Percentiles rank a stretch among this genome's conserved stretches.
Conservation (phyloP, 164 flowering plant genomes). For the Kalanchoe fedtschenkoi region DNA sequence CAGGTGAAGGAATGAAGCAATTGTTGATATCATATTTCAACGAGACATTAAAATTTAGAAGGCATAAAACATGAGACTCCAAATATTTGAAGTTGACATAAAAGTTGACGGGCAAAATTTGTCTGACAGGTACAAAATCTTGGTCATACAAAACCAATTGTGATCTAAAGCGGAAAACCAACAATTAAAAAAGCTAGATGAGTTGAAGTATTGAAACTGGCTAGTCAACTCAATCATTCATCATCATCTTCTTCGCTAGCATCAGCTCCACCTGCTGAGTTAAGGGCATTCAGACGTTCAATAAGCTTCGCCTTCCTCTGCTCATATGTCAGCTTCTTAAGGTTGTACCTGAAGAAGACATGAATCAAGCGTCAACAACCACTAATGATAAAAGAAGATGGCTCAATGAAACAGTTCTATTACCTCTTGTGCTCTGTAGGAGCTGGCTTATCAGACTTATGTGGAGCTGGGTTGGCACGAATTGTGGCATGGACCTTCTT, state of each 20-base stretch:
- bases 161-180: too few relatives aligned
- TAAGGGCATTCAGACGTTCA: constrained; percentile 57
- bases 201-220: background rate
- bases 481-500: constrained; percentile 51
- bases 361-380: too few relatives aligned
- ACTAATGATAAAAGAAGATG: constrained; percentile 16
- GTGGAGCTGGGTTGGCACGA: constrained; percentile 35
- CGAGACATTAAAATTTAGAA: too few relatives aligned
- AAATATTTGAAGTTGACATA: too few relatives aligned
- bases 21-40: too few relatives aligned
- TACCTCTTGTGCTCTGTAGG: constrained; percentile 11
- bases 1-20: too few relatives aligned
- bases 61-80: too few relatives aligned
- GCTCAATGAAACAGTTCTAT: constrained; percentile 32
- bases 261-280: constrained; percentile 39
- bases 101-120: too few relatives aligned
- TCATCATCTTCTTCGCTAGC: constrained; percentile 27
- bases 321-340: constrained; percentile 58
- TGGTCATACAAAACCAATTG: too few relatives aligned
- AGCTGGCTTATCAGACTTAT: constrained; percentile 12
- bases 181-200: background rate
- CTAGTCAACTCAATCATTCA: constrained; percentile 21
- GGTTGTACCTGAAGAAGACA: constrained; percentile 33
- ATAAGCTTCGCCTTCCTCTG: constrained; percentile 48
- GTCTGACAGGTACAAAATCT: too few relatives aligned